A percentile compares a stretch with the other conserved stretches of the same genome.
Conservation (phyloP, 2,329 filamentous ascomycete species). For the Fusarium mexicanum region DNA sequence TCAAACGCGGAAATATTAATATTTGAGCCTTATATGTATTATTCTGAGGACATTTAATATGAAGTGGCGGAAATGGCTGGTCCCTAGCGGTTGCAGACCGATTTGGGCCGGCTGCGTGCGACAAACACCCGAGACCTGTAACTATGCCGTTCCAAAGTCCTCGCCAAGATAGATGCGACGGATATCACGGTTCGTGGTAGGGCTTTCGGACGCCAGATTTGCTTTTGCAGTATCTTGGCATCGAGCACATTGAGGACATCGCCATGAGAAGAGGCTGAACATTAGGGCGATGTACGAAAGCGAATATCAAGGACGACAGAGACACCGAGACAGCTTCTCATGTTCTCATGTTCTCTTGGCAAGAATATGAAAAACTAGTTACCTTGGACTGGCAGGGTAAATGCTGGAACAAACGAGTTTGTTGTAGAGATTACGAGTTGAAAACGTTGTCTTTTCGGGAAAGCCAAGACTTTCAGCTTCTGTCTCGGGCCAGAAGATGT, state of each 20-base stretch:
- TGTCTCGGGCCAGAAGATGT: background rate
- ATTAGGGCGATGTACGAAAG: background rate
- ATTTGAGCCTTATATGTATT: background rate
- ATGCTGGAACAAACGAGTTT: background rate
- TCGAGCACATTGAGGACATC: background rate
- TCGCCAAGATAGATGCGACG: background rate
- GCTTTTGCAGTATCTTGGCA: background rate
- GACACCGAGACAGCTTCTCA: background rate
- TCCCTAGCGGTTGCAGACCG: background rate
- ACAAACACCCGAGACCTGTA: background rate
- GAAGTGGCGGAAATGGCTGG: conserved; percentile 6
- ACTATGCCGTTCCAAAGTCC: background rate
- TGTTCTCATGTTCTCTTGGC: background rate
- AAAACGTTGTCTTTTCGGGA: background rate
- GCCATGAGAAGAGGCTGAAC: background rate
- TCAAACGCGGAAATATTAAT: background rate
- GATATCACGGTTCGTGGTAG: background rate
- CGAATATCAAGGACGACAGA: background rate
- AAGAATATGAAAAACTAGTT: background rate
- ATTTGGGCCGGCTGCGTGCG: background rate
- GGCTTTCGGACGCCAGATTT: background rate
- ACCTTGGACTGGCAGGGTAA: background rate
- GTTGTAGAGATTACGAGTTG: background rate
- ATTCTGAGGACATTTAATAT: conserved; percentile 12
- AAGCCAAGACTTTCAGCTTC: background rate